Evolutionary conservation across 139 green algal species (phyloP).

Genomic region (Nannochloris sp.): DNA sequence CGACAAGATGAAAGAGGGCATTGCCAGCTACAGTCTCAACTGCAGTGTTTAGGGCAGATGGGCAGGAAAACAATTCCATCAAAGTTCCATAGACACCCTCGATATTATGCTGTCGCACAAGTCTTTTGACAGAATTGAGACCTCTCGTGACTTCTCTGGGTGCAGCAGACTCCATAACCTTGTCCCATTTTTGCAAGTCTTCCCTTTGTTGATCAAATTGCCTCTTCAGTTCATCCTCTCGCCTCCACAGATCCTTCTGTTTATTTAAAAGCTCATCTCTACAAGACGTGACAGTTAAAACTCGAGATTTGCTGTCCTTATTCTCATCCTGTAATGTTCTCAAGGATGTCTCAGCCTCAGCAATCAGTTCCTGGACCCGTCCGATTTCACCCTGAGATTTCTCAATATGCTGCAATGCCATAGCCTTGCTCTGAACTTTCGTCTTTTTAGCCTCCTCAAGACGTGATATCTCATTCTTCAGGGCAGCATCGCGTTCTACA

Average conservation of each 20-base stretch:
- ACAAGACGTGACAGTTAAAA: constrained; percentile 3
- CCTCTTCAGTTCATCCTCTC: constrained; percentile 29
- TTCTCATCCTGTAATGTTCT: constrained; percentile 7
- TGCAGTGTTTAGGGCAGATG: constrained; percentile 57
- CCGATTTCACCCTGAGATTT: constrained; percentile 10
- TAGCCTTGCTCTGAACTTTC: constrained; percentile 10
- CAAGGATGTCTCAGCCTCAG: constrained; percentile 11
- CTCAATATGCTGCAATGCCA: constrained; percentile 7
- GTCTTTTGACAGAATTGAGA: constrained; percentile 41
- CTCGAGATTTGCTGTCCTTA: constrained; percentile 6
- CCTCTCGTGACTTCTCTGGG: constrained; percentile 58
- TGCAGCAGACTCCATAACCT: constrained; percentile 33
- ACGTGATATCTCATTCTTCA: constrained; percentile 49
- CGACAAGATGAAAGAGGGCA: constrained; percentile 59
- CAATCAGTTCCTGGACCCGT: constrained; percentile 10
- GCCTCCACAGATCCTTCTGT: constrained; percentile 47
- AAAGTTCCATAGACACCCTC: constrained; percentile 79
- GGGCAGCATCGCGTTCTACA: constrained; percentile 61
- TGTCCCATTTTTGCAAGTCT: constrained; percentile 10
- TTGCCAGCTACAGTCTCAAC: constrained; percentile 74
- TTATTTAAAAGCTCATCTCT: constrained; percentile 27
- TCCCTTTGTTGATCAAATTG: constrained; percentile 7
- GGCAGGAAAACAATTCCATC: constrained; percentile 81
- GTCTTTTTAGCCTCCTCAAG: constrained; percentile 16
- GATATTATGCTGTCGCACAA: constrained; percentile 56